phyloP scores from a whole-genome alignment of 805 yeast species.

The Sugiyamaella qingdaonensis region DNA sequence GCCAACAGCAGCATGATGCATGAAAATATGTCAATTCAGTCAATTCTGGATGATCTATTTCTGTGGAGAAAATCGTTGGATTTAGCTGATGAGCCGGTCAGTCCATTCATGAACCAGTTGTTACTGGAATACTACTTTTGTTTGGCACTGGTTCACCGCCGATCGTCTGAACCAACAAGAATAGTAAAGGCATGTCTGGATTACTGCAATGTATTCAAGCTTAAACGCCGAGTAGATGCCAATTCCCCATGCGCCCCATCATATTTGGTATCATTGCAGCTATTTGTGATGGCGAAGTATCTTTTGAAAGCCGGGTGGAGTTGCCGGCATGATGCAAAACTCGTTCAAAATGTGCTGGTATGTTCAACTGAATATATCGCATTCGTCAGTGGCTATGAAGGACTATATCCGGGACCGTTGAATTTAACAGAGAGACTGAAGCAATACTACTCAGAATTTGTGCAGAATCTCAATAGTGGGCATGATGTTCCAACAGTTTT shows the following conservation, averaged over 20 bases:
- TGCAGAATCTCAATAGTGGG: background rate
- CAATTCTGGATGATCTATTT: background rate
- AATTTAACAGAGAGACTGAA: background rate
- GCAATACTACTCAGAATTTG: background rate
- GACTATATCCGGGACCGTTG: background rate
- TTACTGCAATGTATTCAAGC: constrained; percentile 1
- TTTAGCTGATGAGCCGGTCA: background rate
- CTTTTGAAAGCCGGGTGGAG: background rate
- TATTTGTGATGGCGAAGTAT: background rate
- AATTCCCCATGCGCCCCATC: background rate
- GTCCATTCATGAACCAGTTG: background rate
- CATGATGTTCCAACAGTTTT: background rate
- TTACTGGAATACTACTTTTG: constrained; percentile 7
- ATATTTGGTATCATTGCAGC: background rate
- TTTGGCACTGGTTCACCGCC: constrained; percentile 35
- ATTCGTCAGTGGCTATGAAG: background rate
- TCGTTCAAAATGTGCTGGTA: background rate
- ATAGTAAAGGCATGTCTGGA: background rate
- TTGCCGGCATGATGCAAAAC: background rate
- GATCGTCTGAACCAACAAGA: background rate
- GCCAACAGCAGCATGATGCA: background rate
- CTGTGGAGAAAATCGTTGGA: background rate
- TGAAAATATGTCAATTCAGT: background rate
- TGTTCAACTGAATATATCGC: constrained; percentile 1
- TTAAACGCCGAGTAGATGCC: background rate